Evolutionary conservation across 257 asterid species (phyloP).

Genomic region (Solanum medicagineum): DNA sequence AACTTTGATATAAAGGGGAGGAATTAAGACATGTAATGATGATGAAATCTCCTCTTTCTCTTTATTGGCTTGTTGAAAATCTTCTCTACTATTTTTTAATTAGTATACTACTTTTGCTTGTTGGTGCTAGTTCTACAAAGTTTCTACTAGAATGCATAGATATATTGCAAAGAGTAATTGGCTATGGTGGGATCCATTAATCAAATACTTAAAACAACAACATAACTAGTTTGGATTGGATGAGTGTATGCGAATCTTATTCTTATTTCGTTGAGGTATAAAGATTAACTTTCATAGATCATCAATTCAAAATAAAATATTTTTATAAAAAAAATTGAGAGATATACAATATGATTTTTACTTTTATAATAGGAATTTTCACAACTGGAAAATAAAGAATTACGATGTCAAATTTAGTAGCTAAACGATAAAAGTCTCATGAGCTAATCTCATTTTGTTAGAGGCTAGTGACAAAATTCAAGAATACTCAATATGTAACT

Average conservation of each 20-base stretch:
- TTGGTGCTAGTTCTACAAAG: not conserved
- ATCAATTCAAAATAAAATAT: too few species aligned
- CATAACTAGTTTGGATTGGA: not conserved
- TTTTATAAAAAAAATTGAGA: not conserved
- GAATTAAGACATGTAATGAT: not conserved
- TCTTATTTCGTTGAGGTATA: not conserved
- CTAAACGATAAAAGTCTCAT: not conserved
- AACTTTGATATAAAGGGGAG: not conserved
- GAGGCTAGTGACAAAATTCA: not conserved
- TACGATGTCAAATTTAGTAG: too few species aligned
- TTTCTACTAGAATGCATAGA: not conserved
- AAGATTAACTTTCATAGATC: accelerated
- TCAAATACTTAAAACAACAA: not conserved
- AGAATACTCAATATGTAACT: not conserved
- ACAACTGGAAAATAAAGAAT: not conserved
- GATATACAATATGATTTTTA: not conserved
- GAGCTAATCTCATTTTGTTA: not conserved
- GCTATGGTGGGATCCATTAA: not conserved
- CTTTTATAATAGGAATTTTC: not conserved
- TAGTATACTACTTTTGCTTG: not conserved
- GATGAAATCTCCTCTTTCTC: not conserved
- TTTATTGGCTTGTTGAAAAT: not conserved
- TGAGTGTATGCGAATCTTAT: accelerated
- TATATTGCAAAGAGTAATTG: not conserved
- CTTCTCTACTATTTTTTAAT: not conserved